These are phyloP conservation scores for Podospora pseudopauciseta DNA, from an alignment of 495 filamentous ascomycete genomes.

Conservation along the genomic window DNA sequence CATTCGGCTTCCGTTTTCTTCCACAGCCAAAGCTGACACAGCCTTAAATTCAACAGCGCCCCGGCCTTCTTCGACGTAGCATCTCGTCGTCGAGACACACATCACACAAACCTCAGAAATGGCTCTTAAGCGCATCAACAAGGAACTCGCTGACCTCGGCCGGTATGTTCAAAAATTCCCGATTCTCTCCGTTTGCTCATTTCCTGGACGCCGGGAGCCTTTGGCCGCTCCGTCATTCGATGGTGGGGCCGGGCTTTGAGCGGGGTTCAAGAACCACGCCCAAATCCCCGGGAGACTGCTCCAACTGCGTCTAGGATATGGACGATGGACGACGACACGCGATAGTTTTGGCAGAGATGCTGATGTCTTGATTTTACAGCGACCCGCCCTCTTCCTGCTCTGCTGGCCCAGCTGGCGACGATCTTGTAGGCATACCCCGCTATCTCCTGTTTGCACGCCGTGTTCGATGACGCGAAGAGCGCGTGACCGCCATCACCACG, in stretches of 20 bases:
- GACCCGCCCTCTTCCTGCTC: slow-evolving; percentile 99
- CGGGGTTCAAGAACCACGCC: slow-evolving; percentile 19
- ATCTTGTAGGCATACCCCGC: slow-evolving; percentile 69
- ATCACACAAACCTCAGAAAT: slow-evolving; percentile 53
- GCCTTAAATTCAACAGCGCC: slow-evolving; percentile 27
- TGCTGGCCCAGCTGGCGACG: slow-evolving; percentile 92
- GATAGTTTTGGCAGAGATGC: slow-evolving; percentile 25
- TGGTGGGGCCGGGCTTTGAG: slow-evolving; percentile 26
- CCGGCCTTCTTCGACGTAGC: slow-evolving; percentile 15
- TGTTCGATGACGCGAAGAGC: slow-evolving; percentile 6
- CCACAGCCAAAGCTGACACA: slow-evolving; percentile 30
- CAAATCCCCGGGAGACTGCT: neutral
- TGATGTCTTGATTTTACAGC: slow-evolving; percentile 53
- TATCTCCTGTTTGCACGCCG: slow-evolving; percentile 20
- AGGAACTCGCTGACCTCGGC: slow-evolving; percentile 98
- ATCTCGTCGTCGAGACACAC: slow-evolving; percentile 14
- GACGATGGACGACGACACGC: neutral
- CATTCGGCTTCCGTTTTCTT: slow-evolving; percentile 30
- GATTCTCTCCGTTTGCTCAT: slow-evolving; percentile 15
- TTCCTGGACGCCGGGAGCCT: slow-evolving; percentile 3
- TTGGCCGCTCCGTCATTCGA: slow-evolving; percentile 24
- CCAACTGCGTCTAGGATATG: neutral
- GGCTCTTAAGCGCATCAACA: slow-evolving; percentile 99
- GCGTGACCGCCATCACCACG: slow-evolving; percentile 6
- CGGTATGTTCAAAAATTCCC: slow-evolving; percentile 62